These are phyloP conservation scores for Wilcoxina mikolae DNA, from an alignment of 495 filamentous ascomycete genomes.

Conservation along the genomic window DNA sequence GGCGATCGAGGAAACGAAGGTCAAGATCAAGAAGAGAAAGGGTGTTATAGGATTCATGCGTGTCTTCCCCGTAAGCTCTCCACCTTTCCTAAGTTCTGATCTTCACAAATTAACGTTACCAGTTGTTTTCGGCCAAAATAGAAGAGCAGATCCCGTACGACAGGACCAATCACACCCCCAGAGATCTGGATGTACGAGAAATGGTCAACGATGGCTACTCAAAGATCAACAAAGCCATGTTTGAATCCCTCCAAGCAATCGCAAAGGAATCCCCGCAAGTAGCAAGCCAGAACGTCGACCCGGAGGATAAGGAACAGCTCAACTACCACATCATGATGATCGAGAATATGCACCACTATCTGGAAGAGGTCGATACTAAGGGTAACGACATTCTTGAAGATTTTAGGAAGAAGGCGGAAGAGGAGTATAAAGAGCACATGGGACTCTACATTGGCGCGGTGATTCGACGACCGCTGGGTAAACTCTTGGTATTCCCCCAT, in stretches of 20 bases:
- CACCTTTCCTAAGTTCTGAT: not conserved
- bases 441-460: constrained; percentile 71
- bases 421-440: constrained; percentile 80
- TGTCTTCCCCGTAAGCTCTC: constrained; percentile 52
- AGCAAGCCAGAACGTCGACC: constrained; percentile 37
- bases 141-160: constrained; percentile 25
- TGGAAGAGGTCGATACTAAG: constrained; percentile 74
- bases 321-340: constrained; percentile 96
- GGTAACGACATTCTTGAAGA: constrained; percentile 58
- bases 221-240: constrained; percentile 88
- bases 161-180: not conserved
- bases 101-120: not conserved
- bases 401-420: constrained; percentile 60
- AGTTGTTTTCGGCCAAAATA: constrained; percentile 25
- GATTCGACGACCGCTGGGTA: constrained; percentile 75
- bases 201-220: constrained; percentile 77
- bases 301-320: constrained; percentile 85
- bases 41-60: constrained; percentile 89
- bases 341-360: constrained; percentile 96
- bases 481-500: constrained; percentile 40
- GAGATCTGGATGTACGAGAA: constrained; percentile 47
- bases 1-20: constrained; percentile 96
- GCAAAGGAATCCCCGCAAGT: constrained; percentile 75
- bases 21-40: constrained; percentile 96
- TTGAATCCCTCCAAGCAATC: constrained; percentile 88